Evolutionary conservation across 78 protist genomes (phyloP).

Genomic region (Planoprotostelium fungivorum): DNA sequence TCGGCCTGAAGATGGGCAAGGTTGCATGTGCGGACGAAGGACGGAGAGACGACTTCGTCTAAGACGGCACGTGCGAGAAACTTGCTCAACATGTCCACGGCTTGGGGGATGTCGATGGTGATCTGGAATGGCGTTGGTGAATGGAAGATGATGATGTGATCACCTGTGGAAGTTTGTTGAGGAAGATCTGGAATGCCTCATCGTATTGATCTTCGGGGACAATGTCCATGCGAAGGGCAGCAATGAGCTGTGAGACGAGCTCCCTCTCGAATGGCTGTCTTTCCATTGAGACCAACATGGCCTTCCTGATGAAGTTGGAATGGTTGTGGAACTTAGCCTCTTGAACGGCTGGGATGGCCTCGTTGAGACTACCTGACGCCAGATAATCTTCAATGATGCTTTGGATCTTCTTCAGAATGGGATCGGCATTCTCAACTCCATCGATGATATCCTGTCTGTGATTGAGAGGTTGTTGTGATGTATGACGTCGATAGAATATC

Average conservation of each 20-base stretch:
- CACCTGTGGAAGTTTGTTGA: background rate
- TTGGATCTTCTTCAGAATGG: background rate
- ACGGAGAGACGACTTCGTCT: background rate
- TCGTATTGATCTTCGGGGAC: background rate
- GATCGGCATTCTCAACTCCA: background rate
- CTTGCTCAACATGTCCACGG: background rate
- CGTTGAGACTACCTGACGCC: background rate
- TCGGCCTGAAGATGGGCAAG: background rate
- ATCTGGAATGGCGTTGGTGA: background rate
- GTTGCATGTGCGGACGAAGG: background rate
- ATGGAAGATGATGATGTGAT: background rate
- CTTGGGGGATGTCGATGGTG: background rate
- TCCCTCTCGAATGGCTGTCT: background rate
- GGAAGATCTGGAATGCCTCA: background rate
- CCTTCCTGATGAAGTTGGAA: background rate
- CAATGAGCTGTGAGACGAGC: background rate
- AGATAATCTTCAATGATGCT: background rate
- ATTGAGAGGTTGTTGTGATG: too few relatives aligned
- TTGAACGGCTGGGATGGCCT: background rate
- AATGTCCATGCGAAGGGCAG: background rate
- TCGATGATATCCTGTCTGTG: too few relatives aligned
- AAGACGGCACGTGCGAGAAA: background rate
- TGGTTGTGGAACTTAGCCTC: background rate
- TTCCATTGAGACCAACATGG: background rate
- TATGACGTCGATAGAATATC: too few relatives aligned